A percentile compares a stretch with the other conserved stretches of the same genome.
These are phyloP conservation scores for Nigrospora sphaerica DNA, from an alignment of 2,329 filamentous ascomycete species.

Conservation along the genomic window DNA sequence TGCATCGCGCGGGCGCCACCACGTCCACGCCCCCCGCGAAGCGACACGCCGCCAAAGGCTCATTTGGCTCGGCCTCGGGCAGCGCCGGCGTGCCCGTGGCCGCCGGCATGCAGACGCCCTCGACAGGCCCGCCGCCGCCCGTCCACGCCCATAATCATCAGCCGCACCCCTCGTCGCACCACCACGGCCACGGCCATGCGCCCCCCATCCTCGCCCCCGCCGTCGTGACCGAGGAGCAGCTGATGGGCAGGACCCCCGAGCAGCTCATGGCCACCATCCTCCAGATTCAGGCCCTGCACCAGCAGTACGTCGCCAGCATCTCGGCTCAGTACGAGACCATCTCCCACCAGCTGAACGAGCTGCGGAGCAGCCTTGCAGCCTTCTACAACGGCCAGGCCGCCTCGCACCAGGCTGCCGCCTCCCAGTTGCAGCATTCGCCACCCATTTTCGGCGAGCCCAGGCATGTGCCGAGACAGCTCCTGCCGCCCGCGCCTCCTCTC, in stretches of 20 bases:
- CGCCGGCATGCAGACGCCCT: conserved; percentile 2
- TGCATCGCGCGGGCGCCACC: conserved; percentile 23
- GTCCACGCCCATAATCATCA: neutral
- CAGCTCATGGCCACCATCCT: conserved; percentile 27
- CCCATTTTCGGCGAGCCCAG: neutral
- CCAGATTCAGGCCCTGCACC: conserved; percentile 24
- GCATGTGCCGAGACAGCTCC: neutral
- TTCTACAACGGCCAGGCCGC: conserved; percentile 15
- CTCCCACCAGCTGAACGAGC: conserved; percentile 24
- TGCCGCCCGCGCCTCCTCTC: conserved; percentile 6
- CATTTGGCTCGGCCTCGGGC: conserved; percentile 3
- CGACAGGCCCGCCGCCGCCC: conserved; percentile 1
- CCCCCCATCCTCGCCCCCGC: conserved; percentile 12
- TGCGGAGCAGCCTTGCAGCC: conserved; percentile 19
- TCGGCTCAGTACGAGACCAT: conserved; percentile 24
- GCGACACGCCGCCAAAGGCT: conserved; percentile 19
- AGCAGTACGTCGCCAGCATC: conserved; percentile 24
- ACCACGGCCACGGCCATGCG: conserved; percentile 7
- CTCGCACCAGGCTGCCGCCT: conserved; percentile 21
- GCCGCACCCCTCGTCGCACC: neutral
- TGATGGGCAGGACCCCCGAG: conserved; percentile 22
- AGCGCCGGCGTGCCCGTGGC: conserved; percentile 1
- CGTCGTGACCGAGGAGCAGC: conserved; percentile 22
- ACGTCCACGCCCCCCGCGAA: conserved; percentile 19
- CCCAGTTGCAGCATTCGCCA: conserved; percentile 2